Conservation (phyloP, 768 basidiomycete species). For the Trametes cingulata region DNA sequence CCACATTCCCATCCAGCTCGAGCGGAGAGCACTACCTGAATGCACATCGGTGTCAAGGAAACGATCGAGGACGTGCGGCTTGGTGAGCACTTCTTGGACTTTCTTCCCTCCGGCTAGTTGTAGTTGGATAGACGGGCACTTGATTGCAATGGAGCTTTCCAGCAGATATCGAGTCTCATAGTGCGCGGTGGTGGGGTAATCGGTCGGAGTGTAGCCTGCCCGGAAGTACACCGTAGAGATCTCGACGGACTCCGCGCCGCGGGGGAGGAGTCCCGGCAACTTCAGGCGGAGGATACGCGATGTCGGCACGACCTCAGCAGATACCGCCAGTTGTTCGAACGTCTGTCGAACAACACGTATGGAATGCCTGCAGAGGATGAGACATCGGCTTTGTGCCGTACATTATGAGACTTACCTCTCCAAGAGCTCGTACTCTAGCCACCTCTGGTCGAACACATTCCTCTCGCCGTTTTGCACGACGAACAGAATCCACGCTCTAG, state of each 20-base stretch:
- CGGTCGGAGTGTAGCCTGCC: conserved; percentile 81
- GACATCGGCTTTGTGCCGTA: background rate
- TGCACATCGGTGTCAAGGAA: conserved; percentile 51
- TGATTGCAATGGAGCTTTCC: conserved; percentile 84
- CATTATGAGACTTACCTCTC: conserved; percentile 55
- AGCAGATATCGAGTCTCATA: conserved; percentile 77
- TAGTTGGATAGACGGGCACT: conserved; percentile 87
- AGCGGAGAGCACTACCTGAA: conserved; percentile 52
- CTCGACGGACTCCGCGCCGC: conserved; percentile 49
- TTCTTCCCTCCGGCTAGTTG: conserved; percentile 98
- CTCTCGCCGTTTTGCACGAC: conserved; percentile 89
- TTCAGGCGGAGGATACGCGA: conserved; percentile 44
- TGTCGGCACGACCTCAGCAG: conserved; percentile 51
- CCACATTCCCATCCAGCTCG: conserved; percentile 90
- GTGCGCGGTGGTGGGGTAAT: conserved; percentile 65
- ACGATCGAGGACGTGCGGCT: conserved; percentile 68
- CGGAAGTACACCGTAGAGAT: conserved; percentile 92
- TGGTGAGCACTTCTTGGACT: conserved; percentile 84
- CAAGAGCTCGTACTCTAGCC: conserved; percentile 83
- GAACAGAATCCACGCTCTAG: conserved; percentile 68
- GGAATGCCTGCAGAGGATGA: conserved; percentile 61
- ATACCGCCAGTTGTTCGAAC: conserved; percentile 61
- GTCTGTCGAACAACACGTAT: conserved; percentile 79
- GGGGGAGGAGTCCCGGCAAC: conserved; percentile 36
- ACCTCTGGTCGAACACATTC: conserved; percentile 93